Percentiles rank a stretch among this genome's conserved stretches.
These are phyloP conservation scores for Talaromyces liani DNA, from an alignment of 495 filamentous ascomycete species.

Conservation along the genomic window DNA sequence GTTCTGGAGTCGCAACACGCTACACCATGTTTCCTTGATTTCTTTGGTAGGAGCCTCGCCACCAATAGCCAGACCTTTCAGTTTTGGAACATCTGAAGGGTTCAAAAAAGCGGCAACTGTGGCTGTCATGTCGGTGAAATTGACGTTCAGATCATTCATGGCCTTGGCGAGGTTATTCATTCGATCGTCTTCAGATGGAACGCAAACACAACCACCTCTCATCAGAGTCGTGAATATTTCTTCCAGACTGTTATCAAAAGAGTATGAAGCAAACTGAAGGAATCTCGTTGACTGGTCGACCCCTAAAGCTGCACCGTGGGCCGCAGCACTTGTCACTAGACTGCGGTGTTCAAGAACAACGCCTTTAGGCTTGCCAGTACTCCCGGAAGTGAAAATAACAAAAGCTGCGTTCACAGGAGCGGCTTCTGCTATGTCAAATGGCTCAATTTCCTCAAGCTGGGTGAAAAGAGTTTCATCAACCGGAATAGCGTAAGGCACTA, in stretches of 20 bases:
- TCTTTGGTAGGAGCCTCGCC: conserved; percentile 15
- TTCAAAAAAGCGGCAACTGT: conserved; percentile 14
- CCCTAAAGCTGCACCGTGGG: conserved; percentile 37
- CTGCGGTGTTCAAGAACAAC: conserved; percentile 29
- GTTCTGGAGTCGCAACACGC: conserved; percentile 17
- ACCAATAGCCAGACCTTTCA: conserved; percentile 14
- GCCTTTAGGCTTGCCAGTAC: conserved; percentile 30
- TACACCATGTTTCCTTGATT: conserved; percentile 11
- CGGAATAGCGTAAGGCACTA: conserved; percentile 32
- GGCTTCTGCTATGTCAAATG: conserved; percentile 11
- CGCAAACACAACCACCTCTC: conserved; percentile 38
- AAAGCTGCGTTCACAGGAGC: conserved; percentile 30
- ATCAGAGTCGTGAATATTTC: conserved; percentile 35
- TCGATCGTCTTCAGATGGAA: conserved; percentile 25
- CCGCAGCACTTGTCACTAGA: conserved; percentile 22
- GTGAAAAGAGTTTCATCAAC: conserved; percentile 32
- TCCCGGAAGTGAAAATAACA: conserved; percentile 49
- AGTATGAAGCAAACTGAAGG: conserved; percentile 49
- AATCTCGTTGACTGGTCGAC: conserved; percentile 44
- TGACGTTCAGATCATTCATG: conserved; percentile 28
- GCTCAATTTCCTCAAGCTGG: conserved; percentile 19
- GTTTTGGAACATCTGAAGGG: conserved; percentile 13
- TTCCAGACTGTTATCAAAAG: conserved; percentile 32
- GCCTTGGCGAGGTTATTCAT: conserved; percentile 19
- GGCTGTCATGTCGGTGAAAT: conserved; percentile 30